Evolutionary conservation across 2,329 filamentous ascomycete species (phyloP).

Genomic region (Fusarium anthophilum): DNA sequence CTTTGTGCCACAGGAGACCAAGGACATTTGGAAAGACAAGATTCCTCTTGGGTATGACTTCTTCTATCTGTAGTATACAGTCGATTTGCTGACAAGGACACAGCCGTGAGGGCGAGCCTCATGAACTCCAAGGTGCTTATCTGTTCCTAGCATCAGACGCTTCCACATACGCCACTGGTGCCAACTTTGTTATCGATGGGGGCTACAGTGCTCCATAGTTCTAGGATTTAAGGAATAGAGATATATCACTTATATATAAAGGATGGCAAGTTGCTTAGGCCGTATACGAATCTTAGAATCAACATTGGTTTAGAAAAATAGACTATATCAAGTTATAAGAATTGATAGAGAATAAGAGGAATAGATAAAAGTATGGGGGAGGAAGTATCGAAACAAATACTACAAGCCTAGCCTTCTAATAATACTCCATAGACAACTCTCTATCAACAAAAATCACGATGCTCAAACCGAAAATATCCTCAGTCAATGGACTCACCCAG

Average conservation of each 20-base stretch:
- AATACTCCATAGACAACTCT: background rate
- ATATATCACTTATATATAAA: background rate
- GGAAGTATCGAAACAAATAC: background rate
- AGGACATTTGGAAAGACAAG: slow-evolving; percentile 41
- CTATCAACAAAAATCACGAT: background rate
- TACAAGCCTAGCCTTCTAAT: background rate
- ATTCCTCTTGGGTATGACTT: slow-evolving; percentile 36
- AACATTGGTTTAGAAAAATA: background rate
- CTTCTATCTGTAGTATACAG: background rate
- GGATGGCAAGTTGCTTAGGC: background rate
- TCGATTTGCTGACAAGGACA: slow-evolving; percentile 8
- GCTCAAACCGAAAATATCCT: background rate
- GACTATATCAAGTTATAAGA: background rate
- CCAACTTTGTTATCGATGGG: slow-evolving; percentile 46
- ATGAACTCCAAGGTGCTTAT: slow-evolving; percentile 41
- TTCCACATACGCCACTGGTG: slow-evolving; percentile 46
- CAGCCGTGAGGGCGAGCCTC: slow-evolving; percentile 43
- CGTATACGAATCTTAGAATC: background rate
- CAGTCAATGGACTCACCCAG: background rate
- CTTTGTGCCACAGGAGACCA: slow-evolving; percentile 41
- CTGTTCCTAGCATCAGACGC: slow-evolving; percentile 45
- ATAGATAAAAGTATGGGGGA: background rate
- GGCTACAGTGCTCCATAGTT: slow-evolving; percentile 43
- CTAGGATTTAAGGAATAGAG: background rate
- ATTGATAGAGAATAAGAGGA: background rate